Percentiles rank a stretch among this genome's conserved stretches.
These are phyloP conservation scores for Exsudoporus floridanus DNA, from an alignment of 1,284 basidiomycete species.

Conservation along the genomic window DNA sequence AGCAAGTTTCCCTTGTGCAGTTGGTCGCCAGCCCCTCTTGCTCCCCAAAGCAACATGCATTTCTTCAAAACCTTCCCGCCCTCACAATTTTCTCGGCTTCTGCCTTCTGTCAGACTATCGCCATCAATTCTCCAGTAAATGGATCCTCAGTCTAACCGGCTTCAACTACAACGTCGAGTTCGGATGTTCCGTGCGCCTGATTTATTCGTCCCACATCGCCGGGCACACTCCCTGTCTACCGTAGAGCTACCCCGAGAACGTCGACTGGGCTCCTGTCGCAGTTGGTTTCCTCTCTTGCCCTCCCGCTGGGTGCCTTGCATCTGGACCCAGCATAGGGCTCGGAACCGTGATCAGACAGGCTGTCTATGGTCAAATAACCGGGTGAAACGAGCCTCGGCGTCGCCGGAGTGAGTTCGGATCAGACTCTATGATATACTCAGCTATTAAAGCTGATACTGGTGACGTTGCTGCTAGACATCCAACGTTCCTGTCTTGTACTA, in stretches of 20 bases:
- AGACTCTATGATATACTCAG: no score
- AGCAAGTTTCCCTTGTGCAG: background rate
- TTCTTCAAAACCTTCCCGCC: background rate
- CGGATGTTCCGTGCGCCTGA: background rate
- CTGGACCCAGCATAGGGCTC: background rate
- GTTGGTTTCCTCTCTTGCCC: background rate
- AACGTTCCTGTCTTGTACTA: background rate
- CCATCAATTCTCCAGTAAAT: background rate
- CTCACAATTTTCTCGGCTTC: background rate
- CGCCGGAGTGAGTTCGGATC: background rate
- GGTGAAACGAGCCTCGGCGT: background rate
- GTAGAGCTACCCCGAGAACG: conserved; percentile 1
- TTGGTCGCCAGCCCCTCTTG: background rate
- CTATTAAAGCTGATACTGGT: background rate
- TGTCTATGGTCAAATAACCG: background rate
- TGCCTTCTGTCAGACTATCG: background rate
- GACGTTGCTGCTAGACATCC: background rate
- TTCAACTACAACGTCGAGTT: background rate
- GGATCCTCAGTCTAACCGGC: background rate
- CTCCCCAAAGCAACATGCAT: background rate
- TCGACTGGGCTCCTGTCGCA: background rate
- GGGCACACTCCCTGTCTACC: background rate
- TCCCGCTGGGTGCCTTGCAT: background rate
- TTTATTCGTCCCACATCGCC: background rate
- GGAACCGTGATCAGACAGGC: background rate